Evolutionary conservation across 2,329 filamentous ascomycete genomes (phyloP).

Genomic region (Paraphaeosphaeria sporulosa): DNA sequence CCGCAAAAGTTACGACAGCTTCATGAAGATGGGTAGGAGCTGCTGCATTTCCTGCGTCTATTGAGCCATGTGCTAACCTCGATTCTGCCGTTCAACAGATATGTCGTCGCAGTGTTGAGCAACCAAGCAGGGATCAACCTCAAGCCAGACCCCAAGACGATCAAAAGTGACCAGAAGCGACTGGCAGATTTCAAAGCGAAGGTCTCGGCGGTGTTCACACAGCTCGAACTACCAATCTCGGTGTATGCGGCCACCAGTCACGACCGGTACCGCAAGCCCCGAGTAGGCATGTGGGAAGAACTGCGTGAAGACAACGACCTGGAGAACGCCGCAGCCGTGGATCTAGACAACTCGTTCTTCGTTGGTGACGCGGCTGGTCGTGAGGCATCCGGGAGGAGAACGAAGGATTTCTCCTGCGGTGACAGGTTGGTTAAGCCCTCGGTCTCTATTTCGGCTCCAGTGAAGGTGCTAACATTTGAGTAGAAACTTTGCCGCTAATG

Average conservation of each 20-base stretch:
- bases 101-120: slow-evolving; percentile 79
- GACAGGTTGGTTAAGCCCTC: slow-evolving; percentile 58
- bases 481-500: slow-evolving; percentile 80
- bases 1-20: slow-evolving; percentile 72
- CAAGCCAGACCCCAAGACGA: slow-evolving; percentile 73
- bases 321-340: slow-evolving; percentile 63
- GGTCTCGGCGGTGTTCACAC: slow-evolving; percentile 70
- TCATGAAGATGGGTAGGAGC: slow-evolving; percentile 70
- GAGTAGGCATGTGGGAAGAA: slow-evolving; percentile 86
- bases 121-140: slow-evolving; percentile 88
- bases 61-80: slow-evolving; percentile 17
- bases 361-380: slow-evolving; percentile 81
- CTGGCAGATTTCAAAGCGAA: slow-evolving; percentile 85
- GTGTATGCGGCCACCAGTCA: slow-evolving; percentile 87
- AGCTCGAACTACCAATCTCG: slow-evolving; percentile 77
- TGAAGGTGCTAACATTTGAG: slow-evolving; percentile 22
- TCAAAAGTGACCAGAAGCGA: slow-evolving; percentile 72
- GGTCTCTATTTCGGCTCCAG: slow-evolving; percentile 18
- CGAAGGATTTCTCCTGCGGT: slow-evolving; percentile 65
- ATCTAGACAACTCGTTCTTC: slow-evolving; percentile 77
- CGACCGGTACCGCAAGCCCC: slow-evolving; percentile 86
- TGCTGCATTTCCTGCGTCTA: slow-evolving; percentile 10
- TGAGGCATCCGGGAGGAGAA: slow-evolving; percentile 52
- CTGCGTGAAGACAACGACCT: slow-evolving; percentile 62
- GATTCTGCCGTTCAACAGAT: slow-evolving; percentile 57